A percentile compares a stretch with the other conserved stretches of the same genome.
Evolutionary conservation across 164 flowering plant genomes (phyloP).

Genomic region (Dillenia suffruticosa): DNA sequence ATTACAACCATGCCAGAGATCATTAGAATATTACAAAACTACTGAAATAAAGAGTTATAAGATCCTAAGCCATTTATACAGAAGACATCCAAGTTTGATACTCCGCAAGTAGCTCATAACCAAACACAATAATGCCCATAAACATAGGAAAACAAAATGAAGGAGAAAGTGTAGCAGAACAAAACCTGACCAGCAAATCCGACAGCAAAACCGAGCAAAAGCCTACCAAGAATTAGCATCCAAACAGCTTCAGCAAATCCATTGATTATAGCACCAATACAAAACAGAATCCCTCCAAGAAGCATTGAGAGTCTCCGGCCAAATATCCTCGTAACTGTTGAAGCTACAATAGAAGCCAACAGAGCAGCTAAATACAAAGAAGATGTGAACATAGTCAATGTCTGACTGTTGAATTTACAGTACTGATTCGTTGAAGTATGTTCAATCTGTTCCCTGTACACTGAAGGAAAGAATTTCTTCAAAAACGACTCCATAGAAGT

Average conservation of each 20-base stretch:
- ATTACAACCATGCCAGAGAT: too few species aligned
- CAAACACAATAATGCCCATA: not conserved
- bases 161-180: not conserved
- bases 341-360: slow-evolving; percentile 11
- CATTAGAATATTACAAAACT: too few species aligned
- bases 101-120: too few species aligned
- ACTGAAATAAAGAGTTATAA: too few species aligned
- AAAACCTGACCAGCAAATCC: slow-evolving; percentile 18
- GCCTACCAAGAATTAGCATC: slow-evolving; percentile 19
- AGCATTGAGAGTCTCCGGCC: slow-evolving; percentile 15
- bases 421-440: slow-evolving; percentile 10
- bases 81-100: too few species aligned
- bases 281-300: slow-evolving; percentile 7
- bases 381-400: slow-evolving; percentile 14
- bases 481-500: slow-evolving; percentile 13
- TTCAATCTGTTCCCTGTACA: slow-evolving; percentile 2
- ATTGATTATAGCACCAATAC: slow-evolving; percentile 10
- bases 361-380: slow-evolving; percentile 17
- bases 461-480: slow-evolving; percentile 13
- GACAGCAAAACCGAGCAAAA: slow-evolving; percentile 18
- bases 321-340: slow-evolving; percentile 6
- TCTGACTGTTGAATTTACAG: slow-evolving; percentile 18
- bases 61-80: too few species aligned
- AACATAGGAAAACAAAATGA: not conserved
- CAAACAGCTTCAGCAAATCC: slow-evolving; percentile 7